Conservation (phyloP, 2,329 filamentous ascomycete species). For the Penicillium sp. region DNA sequence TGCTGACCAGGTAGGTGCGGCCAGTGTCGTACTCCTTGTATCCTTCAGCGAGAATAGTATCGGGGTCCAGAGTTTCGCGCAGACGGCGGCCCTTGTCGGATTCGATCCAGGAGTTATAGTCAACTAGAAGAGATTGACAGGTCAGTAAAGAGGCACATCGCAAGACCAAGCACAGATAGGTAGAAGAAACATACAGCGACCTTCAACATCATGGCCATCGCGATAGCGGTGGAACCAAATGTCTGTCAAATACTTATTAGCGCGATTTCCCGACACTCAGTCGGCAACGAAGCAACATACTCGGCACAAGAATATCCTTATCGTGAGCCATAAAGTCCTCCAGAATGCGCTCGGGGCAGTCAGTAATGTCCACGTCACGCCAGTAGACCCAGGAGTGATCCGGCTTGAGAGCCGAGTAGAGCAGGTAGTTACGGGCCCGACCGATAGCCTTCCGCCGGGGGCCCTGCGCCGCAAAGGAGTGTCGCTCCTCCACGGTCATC, state of each 20-base stretch:
- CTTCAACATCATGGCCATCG: conserved; percentile 83
- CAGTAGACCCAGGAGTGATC: conserved; percentile 99
- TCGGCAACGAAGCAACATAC: conserved; percentile 59
- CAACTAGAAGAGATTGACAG: conserved; percentile 60
- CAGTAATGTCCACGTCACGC: conserved; percentile 94
- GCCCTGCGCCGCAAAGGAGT: conserved; percentile 84
- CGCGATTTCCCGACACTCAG: not conserved
- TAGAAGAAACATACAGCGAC: conserved; percentile 71
- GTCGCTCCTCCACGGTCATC: conserved; percentile 80
- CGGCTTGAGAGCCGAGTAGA: conserved; percentile 80
- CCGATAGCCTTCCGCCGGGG: conserved; percentile 90
- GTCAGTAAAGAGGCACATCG: conserved; percentile 27
- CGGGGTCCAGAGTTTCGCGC: conserved; percentile 71
- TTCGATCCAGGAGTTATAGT: conserved; percentile 99
- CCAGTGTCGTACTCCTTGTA: conserved; percentile 94
- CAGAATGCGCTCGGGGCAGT: conserved; percentile 82
- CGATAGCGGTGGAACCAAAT: conserved; percentile 95
- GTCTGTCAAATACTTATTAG: conserved; percentile 58
- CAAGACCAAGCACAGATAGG: not conserved
- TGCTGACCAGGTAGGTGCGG: conserved; percentile 82
- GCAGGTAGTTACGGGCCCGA: conserved; percentile 86
- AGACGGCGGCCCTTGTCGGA: conserved; percentile 81
- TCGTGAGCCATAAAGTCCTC: conserved; percentile 97
- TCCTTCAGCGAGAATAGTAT: conserved; percentile 86
- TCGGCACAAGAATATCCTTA: conserved; percentile 89